A percentile compares a stretch with the other conserved stretches of the same genome.
These are phyloP conservation scores for Leccinum solheimii DNA, from an alignment of 1,284 basidiomycete genomes.

Conservation along the genomic window DNA sequence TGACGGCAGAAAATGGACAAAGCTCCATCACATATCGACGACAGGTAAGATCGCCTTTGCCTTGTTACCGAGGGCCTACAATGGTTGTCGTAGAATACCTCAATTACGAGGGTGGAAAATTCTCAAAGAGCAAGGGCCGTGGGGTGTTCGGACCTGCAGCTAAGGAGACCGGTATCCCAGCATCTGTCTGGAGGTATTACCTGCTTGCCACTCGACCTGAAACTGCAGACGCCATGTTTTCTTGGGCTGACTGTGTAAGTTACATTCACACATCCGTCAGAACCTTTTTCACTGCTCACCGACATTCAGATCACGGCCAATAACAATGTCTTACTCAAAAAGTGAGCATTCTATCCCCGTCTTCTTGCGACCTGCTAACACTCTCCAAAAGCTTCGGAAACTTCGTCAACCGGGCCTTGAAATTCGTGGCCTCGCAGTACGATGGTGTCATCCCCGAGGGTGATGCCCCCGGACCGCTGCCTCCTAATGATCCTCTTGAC, in stretches of 20 bases:
- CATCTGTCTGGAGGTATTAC: constrained; percentile 98
- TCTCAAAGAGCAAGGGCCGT: constrained; percentile 96
- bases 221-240: constrained; percentile 93
- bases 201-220: constrained; percentile 93
- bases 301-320: constrained; percentile 77
- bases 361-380: constrained; percentile 9
- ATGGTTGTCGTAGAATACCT: constrained; percentile 75
- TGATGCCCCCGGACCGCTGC: constrained; percentile 66
- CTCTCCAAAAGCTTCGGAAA: constrained; percentile 79
- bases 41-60: constrained; percentile 61
- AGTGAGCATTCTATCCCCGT: constrained; percentile 48
- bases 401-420: constrained; percentile 94
- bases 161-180: constrained; percentile 87
- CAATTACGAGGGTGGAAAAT: constrained; percentile 99
- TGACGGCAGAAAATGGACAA: constrained; percentile 92
- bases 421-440: constrained; percentile 91
- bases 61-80: neutral
- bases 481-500: constrained; percentile 69
- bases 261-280: neutral
- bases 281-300: neutral
- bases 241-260: constrained; percentile 90
- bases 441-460: constrained; percentile 78
- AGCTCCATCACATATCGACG: constrained; percentile 91
- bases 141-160: constrained; percentile 98
- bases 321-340: constrained; percentile 94